Evolutionary conservation across 176 grass and related monocot genomes (phyloP).

Genomic region (Ampelocalamus luodianensis): DNA sequence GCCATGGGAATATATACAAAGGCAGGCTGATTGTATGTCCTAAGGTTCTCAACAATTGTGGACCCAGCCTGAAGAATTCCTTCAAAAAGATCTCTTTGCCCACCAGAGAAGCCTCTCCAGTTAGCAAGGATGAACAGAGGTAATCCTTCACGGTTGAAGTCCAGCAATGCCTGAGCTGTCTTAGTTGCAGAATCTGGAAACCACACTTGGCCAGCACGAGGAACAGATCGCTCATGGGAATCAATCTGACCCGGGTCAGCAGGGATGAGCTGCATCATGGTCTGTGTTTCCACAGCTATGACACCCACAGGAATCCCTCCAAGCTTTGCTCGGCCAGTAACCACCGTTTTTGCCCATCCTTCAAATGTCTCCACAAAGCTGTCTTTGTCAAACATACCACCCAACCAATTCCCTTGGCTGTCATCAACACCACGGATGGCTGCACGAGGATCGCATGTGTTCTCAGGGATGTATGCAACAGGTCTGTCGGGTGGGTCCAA

Average conservation of each 20-base stretch:
- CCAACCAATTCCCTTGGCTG: slow-evolving; percentile 80
- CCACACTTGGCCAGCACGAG: slow-evolving; percentile 95
- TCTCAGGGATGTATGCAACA: slow-evolving; percentile 85
- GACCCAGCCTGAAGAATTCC: slow-evolving; percentile 99
- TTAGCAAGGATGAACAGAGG: slow-evolving; percentile 97
- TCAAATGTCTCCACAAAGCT: slow-evolving; percentile 97
- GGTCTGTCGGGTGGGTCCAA: slow-evolving; percentile 83
- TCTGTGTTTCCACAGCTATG: slow-evolving; percentile 95
- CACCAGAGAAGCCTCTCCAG: slow-evolving; percentile 99
- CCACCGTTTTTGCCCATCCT: slow-evolving; percentile 97
- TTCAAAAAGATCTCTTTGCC: slow-evolving; percentile 98
- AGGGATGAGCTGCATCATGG: slow-evolving; percentile 86
- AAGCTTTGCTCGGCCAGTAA: slow-evolving; percentile 94
- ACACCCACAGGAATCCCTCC: slow-evolving; percentile 96
- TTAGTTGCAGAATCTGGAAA: slow-evolving; percentile 98
- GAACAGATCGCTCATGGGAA: slow-evolving; percentile 80
- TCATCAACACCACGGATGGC: slow-evolving; percentile 80
- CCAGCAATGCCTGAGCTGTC: slow-evolving; percentile 89
- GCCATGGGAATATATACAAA: slow-evolving; percentile 98
- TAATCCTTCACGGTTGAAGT: slow-evolving; percentile 93
- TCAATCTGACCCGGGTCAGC: slow-evolving; percentile 93
- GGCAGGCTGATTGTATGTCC: slow-evolving; percentile 97
- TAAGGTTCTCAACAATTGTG: slow-evolving; percentile 92
- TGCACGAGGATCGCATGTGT: slow-evolving; percentile 85
- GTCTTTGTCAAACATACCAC: slow-evolving; percentile 93